Evolutionary conservation across 345 rosid species (phyloP), one percentile per base, ranked within the genome.

Genomic region (Raphanus sativus): DNA sequence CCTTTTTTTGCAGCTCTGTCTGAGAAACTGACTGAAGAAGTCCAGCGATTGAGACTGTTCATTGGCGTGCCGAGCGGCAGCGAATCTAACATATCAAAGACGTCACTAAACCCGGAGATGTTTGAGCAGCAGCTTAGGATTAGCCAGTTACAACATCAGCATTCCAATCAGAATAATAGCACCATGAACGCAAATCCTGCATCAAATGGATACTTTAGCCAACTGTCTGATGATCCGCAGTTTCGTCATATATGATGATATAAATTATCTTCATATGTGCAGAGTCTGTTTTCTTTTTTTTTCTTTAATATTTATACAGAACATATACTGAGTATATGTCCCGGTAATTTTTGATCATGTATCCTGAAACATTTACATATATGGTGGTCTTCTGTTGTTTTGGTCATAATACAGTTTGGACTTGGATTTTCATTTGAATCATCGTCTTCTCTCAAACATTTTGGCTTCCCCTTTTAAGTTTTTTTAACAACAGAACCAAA

Each of bases 1-100:
- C 40, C 4, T 13, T 61, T 13, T 65, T 45, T 74, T 68, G 75
- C 86, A 86, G 91, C 88, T 68, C 65, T 86, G 67, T 82, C 84
- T 29, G 89, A 88, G 58, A 81, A 85, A 56, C 74, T 86, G 66
- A 74, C 61, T 21, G 81, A 73, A 13, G 89, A 88, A 75, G 84
- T 84, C 30, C 87, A 75, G 61, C 84, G 87, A 26, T 59, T 88
- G 80, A 84, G 80, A 65, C 17, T 70, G 6, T 45, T 75, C 4
- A 77, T 67, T 4, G 75, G 85, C 5, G 86, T 83, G 71, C 82
- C 56, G 77, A 86, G 67, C 81, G 78, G 66, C 77, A 55, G 50
- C 33, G 73, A 67, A 29, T 40, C 42, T 4, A 63, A 50, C 69
- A 50, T 24, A 34, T n/a, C 71, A 32, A 76, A 68, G 55, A 10